phyloP scores from a whole-genome alignment of 164 flowering plant species.

The Cinnamomum micranthum region DNA sequence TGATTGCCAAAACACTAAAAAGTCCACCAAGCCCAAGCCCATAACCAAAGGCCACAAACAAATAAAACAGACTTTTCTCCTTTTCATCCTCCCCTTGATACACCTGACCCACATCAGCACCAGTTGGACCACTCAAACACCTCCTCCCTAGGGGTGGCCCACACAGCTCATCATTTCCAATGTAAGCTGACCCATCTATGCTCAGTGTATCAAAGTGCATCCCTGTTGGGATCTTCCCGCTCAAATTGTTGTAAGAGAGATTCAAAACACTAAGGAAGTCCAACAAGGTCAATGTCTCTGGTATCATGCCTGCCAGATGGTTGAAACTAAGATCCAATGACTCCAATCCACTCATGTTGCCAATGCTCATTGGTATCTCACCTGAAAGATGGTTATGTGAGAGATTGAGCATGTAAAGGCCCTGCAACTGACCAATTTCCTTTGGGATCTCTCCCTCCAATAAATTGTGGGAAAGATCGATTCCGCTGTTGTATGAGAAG shows the following conservation, averaged over 20 bases:
- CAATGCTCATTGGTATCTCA: slow-evolving; percentile 15
- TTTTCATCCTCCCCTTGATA: not conserved
- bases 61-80: slow-evolving; percentile 1
- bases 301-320: slow-evolving; percentile 15
- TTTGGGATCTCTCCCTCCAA: slow-evolving; percentile 14
- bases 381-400: slow-evolving; percentile 17
- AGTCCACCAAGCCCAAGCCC: slow-evolving; percentile 14
- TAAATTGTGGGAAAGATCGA: slow-evolving; percentile 15
- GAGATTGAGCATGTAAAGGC: slow-evolving; percentile 19
- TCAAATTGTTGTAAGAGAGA: slow-evolving; percentile 24
- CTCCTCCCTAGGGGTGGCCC: slow-evolving; percentile 7
- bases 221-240: slow-evolving; percentile 19
- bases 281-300: slow-evolving; percentile 12
- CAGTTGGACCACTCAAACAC: not conserved
- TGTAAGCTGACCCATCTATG: slow-evolving; percentile 11
- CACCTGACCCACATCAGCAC: not conserved
- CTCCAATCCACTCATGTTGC: slow-evolving; percentile 17
- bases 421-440: slow-evolving; percentile 13
- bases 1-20: slow-evolving; percentile 7
- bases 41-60: slow-evolving; percentile 5
- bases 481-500: slow-evolving; percentile 12
- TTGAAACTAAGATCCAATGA: slow-evolving; percentile 19
- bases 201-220: slow-evolving; percentile 15
- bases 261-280: slow-evolving; percentile 12
- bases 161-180: slow-evolving; percentile 21